Percentiles rank a stretch among this genome's conserved stretches.
These are phyloP conservation scores for Eucalyptus shirleyi DNA, from an alignment of 345 rosid genomes.

Conservation along the genomic window DNA sequence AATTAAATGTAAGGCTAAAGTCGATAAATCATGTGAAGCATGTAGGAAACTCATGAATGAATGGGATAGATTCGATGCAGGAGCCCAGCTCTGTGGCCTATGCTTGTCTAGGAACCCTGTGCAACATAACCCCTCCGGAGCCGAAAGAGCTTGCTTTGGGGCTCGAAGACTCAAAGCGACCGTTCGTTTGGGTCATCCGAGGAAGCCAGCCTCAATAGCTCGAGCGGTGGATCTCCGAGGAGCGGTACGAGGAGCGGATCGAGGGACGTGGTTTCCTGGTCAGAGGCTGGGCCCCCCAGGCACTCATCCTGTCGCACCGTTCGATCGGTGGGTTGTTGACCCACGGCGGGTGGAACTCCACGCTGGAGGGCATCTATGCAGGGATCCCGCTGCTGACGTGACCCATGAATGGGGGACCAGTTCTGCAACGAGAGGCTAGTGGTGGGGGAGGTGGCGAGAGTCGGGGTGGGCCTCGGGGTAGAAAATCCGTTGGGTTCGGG, in stretches of 20 bases:
- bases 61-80: constrained; percentile 12
- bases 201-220: neutral
- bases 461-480: constrained; percentile 7
- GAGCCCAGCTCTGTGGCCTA: constrained; percentile 7
- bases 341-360: constrained; percentile 28
- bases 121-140: neutral
- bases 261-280: constrained; percentile 11
- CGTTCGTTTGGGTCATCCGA: constrained; percentile 17
- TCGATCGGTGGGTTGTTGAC: constrained; percentile 16
- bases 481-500: neutral
- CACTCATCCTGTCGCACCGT: constrained; percentile 10
- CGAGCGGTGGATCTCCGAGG: constrained; percentile 6
- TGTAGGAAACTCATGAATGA: neutral
- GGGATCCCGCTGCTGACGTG: constrained; percentile 19
- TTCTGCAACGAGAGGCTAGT: constrained; percentile 22
- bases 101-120: constrained; percentile 22
- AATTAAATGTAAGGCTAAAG: neutral
- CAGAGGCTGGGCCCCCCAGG: constrained; percentile 24
- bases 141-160: constrained; percentile 13
- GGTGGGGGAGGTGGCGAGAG: neutral
- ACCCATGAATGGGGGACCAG: constrained; percentile 20
- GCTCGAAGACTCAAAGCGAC: constrained; percentile 10
- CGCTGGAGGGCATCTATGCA: neutral
- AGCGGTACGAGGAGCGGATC: constrained; percentile 9
- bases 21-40: neutral